A percentile compares a stretch with the other conserved stretches of the same genome.
These are phyloP conservation scores for Elongisporangium prolatum DNA, from an alignment of 352 stramenopile genomes.

Conservation along the genomic window DNA sequence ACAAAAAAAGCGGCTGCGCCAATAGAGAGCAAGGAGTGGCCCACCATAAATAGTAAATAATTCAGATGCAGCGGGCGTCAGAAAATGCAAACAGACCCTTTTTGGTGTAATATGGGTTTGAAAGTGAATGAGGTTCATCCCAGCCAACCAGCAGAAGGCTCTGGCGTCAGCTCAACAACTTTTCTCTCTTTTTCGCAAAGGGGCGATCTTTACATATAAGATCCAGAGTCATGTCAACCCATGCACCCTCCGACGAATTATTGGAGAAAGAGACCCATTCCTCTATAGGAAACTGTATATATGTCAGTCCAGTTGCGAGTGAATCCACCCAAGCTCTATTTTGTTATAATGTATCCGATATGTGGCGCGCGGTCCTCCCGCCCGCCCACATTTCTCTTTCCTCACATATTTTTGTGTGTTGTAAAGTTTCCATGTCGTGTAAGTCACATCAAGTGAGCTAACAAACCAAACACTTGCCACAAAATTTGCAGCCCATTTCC, in stretches of 20 bases:
- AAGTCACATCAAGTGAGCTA: neutral
- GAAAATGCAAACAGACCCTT: neutral
- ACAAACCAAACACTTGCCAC: neutral
- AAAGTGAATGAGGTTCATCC: neutral
- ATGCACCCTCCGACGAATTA: neutral
- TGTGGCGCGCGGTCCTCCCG: neutral
- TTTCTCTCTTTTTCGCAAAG: neutral
- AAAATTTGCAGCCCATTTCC: neutral
- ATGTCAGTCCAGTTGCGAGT: neutral
- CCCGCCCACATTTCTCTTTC: neutral
- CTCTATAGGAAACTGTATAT: neutral
- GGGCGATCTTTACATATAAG: neutral
- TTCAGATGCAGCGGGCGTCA: neutral
- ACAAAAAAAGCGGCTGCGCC: conserved; percentile 45
- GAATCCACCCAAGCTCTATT: neutral
- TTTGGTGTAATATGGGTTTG: neutral
- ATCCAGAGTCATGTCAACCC: neutral
- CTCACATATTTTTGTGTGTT: neutral
- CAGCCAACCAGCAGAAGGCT: neutral
- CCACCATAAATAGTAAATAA: neutral
- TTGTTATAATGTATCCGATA: neutral
- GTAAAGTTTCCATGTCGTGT: neutral
- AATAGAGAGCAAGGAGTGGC: conserved; percentile 7
- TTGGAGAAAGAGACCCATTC: neutral
- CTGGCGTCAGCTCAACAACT: neutral